A percentile compares a stretch with the other conserved stretches of the same genome.
These are phyloP conservation scores for Deinandra increscens DNA, from an alignment of 129 eudicot species.

Conservation along the genomic window DNA sequence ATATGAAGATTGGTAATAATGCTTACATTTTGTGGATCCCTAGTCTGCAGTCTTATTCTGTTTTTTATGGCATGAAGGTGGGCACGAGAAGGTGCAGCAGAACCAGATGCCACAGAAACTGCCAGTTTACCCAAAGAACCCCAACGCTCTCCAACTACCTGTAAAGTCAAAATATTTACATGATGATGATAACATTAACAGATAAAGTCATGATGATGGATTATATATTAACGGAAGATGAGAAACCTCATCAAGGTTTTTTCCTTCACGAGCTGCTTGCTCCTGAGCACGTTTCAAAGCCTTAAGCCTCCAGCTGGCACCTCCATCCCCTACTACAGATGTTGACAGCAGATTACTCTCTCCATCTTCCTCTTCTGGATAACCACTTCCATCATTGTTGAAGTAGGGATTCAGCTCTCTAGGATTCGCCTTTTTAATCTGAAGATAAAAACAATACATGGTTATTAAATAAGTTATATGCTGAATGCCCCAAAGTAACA, in stretches of 20 bases:
- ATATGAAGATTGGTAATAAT: not conserved
- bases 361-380: slow-evolving; percentile 64
- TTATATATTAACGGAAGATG: slow-evolving; percentile 6
- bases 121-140: slow-evolving; percentile 85
- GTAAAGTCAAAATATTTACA: slow-evolving; percentile 24
- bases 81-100: slow-evolving; percentile 85
- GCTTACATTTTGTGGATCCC: slow-evolving; percentile 45
- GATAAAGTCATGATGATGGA: not conserved
- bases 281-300: slow-evolving; percentile 90
- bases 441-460: not conserved
- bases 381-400: slow-evolving; percentile 68
- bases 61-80: slow-evolving; percentile 80
- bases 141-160: slow-evolving; percentile 98
- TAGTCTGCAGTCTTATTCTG: slow-evolving; percentile 49
- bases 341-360: slow-evolving; percentile 51
- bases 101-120: slow-evolving; percentile 78
- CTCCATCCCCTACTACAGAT: slow-evolving; percentile 92
- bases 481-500: not conserved
- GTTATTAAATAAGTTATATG: not conserved
- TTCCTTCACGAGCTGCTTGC: slow-evolving; percentile 98
- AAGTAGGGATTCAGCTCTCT: slow-evolving; percentile 82
- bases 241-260: slow-evolving; percentile 66
- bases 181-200: not conserved
- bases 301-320: slow-evolving; percentile 98
- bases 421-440: slow-evolving; percentile 63